Base-by-base conservation (phyloP, 2,329 filamentous ascomycete species). In the Sporothrix euskadiensis region DNA sequence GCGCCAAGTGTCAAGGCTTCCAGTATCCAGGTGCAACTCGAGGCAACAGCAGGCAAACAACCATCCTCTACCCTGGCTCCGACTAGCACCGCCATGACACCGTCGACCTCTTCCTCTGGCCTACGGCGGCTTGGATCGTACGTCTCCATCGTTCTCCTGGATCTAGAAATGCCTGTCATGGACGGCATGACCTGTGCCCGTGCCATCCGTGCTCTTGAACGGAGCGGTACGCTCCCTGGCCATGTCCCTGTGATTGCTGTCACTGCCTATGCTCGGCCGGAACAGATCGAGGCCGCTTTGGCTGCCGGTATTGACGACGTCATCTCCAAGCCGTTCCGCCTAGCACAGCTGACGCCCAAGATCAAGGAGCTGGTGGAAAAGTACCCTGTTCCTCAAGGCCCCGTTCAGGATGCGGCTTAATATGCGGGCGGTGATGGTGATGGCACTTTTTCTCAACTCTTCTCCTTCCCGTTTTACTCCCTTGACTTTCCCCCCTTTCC, bases 101-200 rank as follows among this genome's bases (percentile, higher is more conserved):
- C 4, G 19, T n/a, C 56, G 26, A 4, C 22, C 14, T 71, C 69
- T 35, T 39, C 22, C 12, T 49, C 26, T 5, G 19, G 16, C 59
- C 26, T 14, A 9, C 59, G n/a, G 66, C 30, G 14, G 35, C 72
- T 26, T 14, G 84, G 2, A 81, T 54, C 85, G 9, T 85, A 89
- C 66, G 85, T 92, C 32, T 88, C 89, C 9, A 85, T 94, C 63
- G 90, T 94, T 14, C 81, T 94, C 6, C 94, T 94, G 92, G 92
- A 94, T 78, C 85, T 94, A 66, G 92, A 94, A 78, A 94, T 94
- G 92, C 81, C 92, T 0, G 86, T 94, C 59, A 94, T 94, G 92
- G 91, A 94, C 78, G 92, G 92, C 49, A 88, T 92, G 80, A 91
- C 91, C 1, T 93, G 92, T 75, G 90, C 92, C 14, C 85, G 86